A percentile compares a stretch with the other conserved stretches of the same genome.
These are phyloP conservation scores for Echinochloa phyllopogon DNA, from an alignment of 176 grass and related monocot genomes.

Conservation along the genomic window DNA sequence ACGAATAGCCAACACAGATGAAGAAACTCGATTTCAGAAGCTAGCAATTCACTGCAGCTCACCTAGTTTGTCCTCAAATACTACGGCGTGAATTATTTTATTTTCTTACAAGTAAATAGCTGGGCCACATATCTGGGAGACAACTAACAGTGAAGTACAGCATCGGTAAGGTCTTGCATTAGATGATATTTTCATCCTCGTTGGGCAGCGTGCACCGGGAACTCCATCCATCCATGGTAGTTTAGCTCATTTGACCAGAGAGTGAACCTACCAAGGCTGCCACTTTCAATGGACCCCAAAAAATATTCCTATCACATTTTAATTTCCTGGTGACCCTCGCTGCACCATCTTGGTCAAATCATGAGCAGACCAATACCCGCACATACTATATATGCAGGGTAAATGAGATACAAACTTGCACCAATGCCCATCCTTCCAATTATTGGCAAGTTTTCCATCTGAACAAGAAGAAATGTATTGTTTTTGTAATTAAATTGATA, in stretches of 20 bases:
- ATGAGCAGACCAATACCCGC: background rate
- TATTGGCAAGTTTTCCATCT: background rate
- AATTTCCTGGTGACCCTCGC: background rate
- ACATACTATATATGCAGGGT: too few species aligned
- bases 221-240: background rate
- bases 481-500: background rate
- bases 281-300: background rate
- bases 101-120: background rate
- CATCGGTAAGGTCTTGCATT: background rate
- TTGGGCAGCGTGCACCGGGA: background rate
- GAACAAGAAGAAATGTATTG: conserved; percentile 1
- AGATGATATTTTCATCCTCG: background rate
- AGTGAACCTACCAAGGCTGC: background rate
- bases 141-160: too few species aligned
- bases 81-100: background rate
- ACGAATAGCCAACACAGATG: background rate
- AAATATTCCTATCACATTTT: background rate
- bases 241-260: background rate
- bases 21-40: background rate
- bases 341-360: background rate
- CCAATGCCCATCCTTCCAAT: background rate
- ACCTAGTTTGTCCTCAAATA: background rate
- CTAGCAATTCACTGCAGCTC: background rate
- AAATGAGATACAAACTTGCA: background rate
- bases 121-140: background rate